Conservation (phyloP, 179 eudicot genomes). For the Nepenthes alata region DNA sequence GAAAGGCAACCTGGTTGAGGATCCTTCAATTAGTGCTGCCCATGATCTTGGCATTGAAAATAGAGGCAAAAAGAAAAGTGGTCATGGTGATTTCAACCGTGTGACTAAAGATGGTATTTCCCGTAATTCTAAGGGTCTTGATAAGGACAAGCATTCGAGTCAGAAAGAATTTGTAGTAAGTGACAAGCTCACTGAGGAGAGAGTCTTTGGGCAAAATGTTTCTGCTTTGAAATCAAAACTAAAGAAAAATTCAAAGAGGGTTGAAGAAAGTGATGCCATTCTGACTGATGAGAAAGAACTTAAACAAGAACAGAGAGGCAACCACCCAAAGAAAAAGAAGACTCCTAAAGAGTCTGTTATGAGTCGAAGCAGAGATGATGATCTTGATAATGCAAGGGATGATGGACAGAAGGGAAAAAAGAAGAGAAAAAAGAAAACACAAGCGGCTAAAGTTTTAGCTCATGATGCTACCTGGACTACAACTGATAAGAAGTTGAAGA, state of each 20-base stretch:
- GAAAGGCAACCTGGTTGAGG: conserved; percentile 17
- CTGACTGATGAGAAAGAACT: background rate
- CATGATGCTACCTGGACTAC: conserved; percentile 6
- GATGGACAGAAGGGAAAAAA: conserved; percentile 14
- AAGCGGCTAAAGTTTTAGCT: conserved; percentile 12
- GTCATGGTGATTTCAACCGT: background rate
- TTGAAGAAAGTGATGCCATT: background rate
- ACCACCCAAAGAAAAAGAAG: conserved; percentile 8
- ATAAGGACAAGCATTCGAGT: conserved; percentile 1
- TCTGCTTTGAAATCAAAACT: background rate
- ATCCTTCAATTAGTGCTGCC: conserved; percentile 11
- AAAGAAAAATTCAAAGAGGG: background rate
- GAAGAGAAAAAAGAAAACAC: conserved; percentile 17
- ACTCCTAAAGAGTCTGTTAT: conserved; percentile 3
- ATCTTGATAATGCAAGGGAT: conserved; percentile 10
- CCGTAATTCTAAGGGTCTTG: background rate
- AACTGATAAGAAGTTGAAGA: conserved; percentile 23
- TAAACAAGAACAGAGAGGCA: conserved; percentile 4
- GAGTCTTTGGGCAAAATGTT: background rate
- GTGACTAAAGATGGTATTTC: background rate
- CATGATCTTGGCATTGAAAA: conserved; percentile 9
- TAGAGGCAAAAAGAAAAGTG: conserved; percentile 9
- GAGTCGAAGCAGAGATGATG: conserved; percentile 1
- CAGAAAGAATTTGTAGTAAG: background rate
- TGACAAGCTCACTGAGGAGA: background rate